Conservation (phyloP, 116 monocot species). For the Phalaenopsis hybrid region DNA sequence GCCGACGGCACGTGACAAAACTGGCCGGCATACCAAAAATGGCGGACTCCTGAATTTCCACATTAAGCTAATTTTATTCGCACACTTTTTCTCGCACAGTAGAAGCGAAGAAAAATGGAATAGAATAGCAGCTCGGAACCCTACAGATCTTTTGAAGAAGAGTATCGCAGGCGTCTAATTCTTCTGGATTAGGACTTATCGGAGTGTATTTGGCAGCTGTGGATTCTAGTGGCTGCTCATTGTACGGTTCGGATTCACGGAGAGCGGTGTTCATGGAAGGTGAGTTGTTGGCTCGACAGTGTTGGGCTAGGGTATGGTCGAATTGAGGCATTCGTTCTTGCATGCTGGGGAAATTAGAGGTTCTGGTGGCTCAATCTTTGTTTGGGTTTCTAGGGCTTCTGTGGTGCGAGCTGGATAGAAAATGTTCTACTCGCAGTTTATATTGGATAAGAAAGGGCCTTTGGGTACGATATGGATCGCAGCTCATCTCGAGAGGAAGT, state of each 20-base stretch:
- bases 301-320: background rate
- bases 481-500: slow-evolving; percentile 92
- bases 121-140: background rate
- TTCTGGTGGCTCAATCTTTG: background rate
- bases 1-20: too few relatives aligned
- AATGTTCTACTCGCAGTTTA: slow-evolving; percentile 99
- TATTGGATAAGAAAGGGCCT: slow-evolving; percentile 93
- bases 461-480: slow-evolving; percentile 99
- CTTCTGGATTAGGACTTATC: background rate
- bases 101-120: too few relatives aligned
- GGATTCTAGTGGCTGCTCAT: background rate
- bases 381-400: slow-evolving; percentile 16
- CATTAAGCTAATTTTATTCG: too few relatives aligned
- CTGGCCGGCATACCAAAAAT: too few relatives aligned
- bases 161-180: background rate
- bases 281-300: background rate
- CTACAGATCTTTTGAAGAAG: background rate
- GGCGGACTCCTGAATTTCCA: too few relatives aligned
- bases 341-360: slow-evolving; percentile 7
- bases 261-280: background rate
- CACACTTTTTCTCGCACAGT: too few relatives aligned
- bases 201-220: background rate
- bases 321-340: background rate
- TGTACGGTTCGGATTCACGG: background rate
- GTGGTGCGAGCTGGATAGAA: slow-evolving; percentile 1